Evolutionary conservation across 2,329 filamentous ascomycete genomes (phyloP), one percentile per base, ranked within the genome.

Genomic region (Penicillium sp.): DNA sequence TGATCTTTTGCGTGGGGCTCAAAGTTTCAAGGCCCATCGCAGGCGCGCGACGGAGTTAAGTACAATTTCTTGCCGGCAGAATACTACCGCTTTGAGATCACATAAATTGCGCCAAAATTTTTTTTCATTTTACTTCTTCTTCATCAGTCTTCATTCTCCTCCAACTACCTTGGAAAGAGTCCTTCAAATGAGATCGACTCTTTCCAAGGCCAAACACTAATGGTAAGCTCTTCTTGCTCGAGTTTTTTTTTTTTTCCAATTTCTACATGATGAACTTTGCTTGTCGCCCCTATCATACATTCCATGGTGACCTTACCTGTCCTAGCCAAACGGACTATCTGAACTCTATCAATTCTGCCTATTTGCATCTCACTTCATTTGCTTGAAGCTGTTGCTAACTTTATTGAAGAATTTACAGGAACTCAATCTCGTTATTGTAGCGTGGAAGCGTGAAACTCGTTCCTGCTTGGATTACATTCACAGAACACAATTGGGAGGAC

Each of bases 261-360:
- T 40, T 58, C 61, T 72, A 69, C 64, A 78, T 82, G 82, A 85
- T 84, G 82, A 84, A 79, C 76, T 65, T 76, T 74, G 75, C 41
- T 80, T 84, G 82, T 85, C 82, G 82, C 82, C 82, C 82, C 82
- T 84, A 84, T 84, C 82, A 78, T 76, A 84, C 81, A 72, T 74
- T 70, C 70, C 66, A 71, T 84, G 82, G 81, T 84, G 82, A 84
- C 77, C 79, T 79, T 82, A 81, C 71, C 79, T 81, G 82, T 84
- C 81, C 77, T 72, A 79, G 79, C 82, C 82, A 84, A 84, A 84
- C 79, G 80, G 81, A 84, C 81, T 73, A 73, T 75, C 81, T 83
- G 81, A 83, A 49, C 40, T 52, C 33, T 31, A 50, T 27, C 59
- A 45, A 41, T 48, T 56, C 15, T 51, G 46, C 53, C 25, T 38